phyloP scores from a whole-genome alignment of 768 basidiomycete genomes.

The Lactarius trivialis region DNA sequence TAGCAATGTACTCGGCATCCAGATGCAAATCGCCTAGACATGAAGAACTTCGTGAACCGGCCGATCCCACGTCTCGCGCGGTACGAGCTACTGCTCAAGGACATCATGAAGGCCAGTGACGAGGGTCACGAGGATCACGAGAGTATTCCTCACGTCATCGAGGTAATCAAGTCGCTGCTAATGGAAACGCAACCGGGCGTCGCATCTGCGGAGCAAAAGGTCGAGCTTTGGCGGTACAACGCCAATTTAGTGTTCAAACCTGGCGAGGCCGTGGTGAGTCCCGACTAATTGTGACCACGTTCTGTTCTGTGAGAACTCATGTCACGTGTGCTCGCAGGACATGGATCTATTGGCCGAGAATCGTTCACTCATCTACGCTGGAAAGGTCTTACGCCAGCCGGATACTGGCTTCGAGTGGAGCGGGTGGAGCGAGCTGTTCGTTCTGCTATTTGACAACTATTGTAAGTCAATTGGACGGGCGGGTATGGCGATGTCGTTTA shows the following conservation, averaged over 20 bases:
- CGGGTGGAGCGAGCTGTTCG: conserved; percentile 85
- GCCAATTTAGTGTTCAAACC: conserved; percentile 72
- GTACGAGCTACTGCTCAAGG: conserved; percentile 79
- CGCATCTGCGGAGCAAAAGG: conserved; percentile 77
- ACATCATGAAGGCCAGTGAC: conserved; percentile 70
- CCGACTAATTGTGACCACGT: not conserved
- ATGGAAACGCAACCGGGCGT: conserved; percentile 88
- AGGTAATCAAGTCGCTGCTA: conserved; percentile 78
- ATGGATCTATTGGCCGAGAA: conserved; percentile 85
- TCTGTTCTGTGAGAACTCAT: not conserved
- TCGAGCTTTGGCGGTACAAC: conserved; percentile 84
- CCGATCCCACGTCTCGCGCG: conserved; percentile 87
- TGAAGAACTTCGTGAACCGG: conserved; percentile 90
- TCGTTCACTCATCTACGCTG: conserved; percentile 76
- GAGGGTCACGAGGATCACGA: conserved; percentile 73
- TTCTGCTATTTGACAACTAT: conserved; percentile 94
- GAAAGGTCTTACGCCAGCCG: conserved; percentile 79
- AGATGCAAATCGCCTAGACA: conserved; percentile 75
- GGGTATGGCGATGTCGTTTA: not conserved
- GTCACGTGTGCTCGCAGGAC: conserved; percentile 40
- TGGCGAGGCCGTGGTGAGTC: conserved; percentile 59
- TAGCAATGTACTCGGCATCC: conserved; percentile 55
- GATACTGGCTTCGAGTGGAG: conserved; percentile 85
- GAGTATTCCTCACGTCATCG: conserved; percentile 78
- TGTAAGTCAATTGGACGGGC: conserved; percentile 39